Percentiles rank a stretch among this genome's conserved stretches.
phyloP scores from a whole-genome alignment of 768 basidiomycete genomes.

The Leccinum sublutescens region DNA sequence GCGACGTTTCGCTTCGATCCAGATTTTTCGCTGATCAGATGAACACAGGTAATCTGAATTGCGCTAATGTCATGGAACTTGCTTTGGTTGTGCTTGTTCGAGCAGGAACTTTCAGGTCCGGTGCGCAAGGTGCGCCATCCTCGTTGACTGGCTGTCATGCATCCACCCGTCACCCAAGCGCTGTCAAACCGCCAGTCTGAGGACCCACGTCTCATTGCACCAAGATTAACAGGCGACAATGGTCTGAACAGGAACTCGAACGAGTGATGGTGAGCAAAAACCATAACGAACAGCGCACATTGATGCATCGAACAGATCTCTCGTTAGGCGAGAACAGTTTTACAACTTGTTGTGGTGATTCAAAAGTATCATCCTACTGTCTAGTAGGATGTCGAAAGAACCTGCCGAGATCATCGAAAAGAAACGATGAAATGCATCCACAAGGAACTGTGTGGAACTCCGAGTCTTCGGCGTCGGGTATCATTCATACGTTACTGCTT shows the following conservation, averaged over 20 bases:
- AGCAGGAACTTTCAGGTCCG: no score
- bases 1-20: not conserved
- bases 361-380: not conserved
- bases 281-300: not conserved
- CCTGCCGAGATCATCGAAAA: not conserved
- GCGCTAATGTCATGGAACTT: no score
- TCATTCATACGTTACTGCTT: not conserved
- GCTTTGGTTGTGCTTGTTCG: no score
- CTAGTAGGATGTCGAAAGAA: not conserved
- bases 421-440: not conserved
- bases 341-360: not conserved
- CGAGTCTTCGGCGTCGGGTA: no score
- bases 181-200: not conserved
- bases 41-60: not conserved
- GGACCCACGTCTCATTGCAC: not conserved
- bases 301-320: not conserved
- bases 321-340: not conserved
- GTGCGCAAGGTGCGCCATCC: not conserved
- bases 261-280: not conserved
- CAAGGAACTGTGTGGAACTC: not conserved
- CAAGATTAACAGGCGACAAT: not conserved
- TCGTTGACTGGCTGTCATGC: not conserved
- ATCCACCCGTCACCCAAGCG: not conserved
- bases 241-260: not conserved
- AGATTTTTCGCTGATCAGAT: not conserved